Conservation (phyloP, 345 rosid species). For the Eucalyptus brandiana region DNA sequence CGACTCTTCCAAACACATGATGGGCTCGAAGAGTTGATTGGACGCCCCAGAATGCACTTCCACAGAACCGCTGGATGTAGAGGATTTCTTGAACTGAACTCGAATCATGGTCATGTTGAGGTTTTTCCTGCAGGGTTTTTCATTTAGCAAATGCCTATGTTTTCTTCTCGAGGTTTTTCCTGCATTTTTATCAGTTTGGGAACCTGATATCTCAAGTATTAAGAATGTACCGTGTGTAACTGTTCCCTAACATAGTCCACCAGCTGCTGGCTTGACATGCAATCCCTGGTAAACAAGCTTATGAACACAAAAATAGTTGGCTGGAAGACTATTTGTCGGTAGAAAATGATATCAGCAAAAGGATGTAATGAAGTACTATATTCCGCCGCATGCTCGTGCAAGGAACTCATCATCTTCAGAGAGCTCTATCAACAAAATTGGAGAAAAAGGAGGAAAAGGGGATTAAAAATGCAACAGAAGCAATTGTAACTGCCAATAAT, state of each 20-base stretch:
- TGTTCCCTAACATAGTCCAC: conserved; percentile 80
- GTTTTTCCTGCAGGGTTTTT: conserved; percentile 49
- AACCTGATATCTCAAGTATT: neutral
- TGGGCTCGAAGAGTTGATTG: neutral
- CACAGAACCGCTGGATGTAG: neutral
- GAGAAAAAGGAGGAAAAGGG: neutral
- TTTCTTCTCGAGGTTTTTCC: neutral
- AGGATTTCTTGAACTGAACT: conserved; percentile 75
- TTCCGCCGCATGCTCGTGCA: conserved; percentile 84
- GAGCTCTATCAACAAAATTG: conserved; percentile 51
- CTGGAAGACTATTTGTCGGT: neutral
- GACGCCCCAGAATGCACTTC: neutral
- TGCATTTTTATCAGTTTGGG: neutral
- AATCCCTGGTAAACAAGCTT: conserved; percentile 47
- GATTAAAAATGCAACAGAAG: neutral
- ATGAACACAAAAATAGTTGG: neutral
- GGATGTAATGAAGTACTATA: conserved; percentile 25
- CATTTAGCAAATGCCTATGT: neutral
- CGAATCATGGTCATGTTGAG: conserved; percentile 94
- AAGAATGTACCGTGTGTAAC: conserved; percentile 28
- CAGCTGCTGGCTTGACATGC: conserved; percentile 91
- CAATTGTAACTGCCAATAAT: neutral
- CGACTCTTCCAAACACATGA: neutral
- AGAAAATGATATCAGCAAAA: neutral
- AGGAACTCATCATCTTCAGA: conserved; percentile 87